Percentiles rank a stretch among this genome's conserved stretches.
Evolutionary conservation across 768 basidiomycete genomes (phyloP).

Genomic region (Pulveroboletus ravenelii): DNA sequence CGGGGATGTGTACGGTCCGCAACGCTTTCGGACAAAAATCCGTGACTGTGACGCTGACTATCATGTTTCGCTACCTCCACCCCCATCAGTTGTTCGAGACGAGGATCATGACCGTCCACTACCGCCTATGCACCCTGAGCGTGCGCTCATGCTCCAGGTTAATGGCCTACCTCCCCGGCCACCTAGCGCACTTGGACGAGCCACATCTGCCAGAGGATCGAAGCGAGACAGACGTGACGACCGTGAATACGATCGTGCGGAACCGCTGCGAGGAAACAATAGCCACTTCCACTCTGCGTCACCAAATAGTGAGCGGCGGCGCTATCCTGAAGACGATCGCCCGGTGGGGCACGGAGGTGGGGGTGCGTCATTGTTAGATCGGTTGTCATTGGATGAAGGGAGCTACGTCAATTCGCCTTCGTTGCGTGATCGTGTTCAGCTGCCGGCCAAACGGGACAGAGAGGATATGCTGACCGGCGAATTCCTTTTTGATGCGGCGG

Average conservation of each 20-base stretch:
- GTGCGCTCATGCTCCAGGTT: constrained; percentile 27
- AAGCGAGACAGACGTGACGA: constrained; percentile 22
- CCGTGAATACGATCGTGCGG: constrained; percentile 17
- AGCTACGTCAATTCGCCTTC: constrained; percentile 17
- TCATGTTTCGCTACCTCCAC: constrained; percentile 2
- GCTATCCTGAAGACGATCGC: constrained; percentile 13
- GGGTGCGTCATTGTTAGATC: constrained; percentile 37
- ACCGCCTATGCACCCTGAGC: constrained; percentile 29
- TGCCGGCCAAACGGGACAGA: constrained; percentile 30
- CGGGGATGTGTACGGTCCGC: constrained; percentile 5
- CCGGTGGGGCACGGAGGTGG: background rate
- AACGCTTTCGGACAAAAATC: constrained; percentile 5
- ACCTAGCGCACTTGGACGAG: constrained; percentile 10
- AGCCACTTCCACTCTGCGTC: constrained; percentile 6
- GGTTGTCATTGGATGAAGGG: constrained; percentile 29
- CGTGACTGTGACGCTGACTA: constrained; percentile 9
- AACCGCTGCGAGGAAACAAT: constrained; percentile 15
- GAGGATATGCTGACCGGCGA: constrained; percentile 26
- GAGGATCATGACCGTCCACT: constrained; percentile 10
- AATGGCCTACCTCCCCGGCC: constrained; percentile 30
- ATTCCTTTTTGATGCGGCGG: constrained; percentile 8
- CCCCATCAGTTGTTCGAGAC: background rate
- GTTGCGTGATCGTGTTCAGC: constrained; percentile 37
- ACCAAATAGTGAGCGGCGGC: constrained; percentile 15
- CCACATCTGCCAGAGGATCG: constrained; percentile 11